A percentile compares a stretch with the other conserved stretches of the same genome.
phyloP scores from a whole-genome alignment of 306 rosid genomes.

The Carpinus fangiana region DNA sequence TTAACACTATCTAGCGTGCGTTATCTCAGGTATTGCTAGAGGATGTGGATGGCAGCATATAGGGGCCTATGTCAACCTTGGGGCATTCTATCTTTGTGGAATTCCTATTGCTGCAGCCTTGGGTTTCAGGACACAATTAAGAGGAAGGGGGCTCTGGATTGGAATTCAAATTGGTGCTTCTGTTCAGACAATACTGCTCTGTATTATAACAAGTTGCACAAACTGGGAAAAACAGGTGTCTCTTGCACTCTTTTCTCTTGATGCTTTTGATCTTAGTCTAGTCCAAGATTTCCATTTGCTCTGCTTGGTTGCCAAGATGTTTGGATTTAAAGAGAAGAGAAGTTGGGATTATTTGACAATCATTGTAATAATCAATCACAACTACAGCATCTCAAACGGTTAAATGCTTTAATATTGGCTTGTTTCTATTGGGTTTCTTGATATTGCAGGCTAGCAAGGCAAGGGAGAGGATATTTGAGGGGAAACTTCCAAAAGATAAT shows the following conservation, averaged over 20 bases:
- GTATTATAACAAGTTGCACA: slow-evolving; percentile 43
- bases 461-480: slow-evolving; percentile 53
- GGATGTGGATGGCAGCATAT: slow-evolving; percentile 82
- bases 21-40: slow-evolving; percentile 57
- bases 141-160: slow-evolving; percentile 77
- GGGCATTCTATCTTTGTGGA: slow-evolving; percentile 76
- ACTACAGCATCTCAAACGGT: neutral
- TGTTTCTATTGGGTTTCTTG: slow-evolving; percentile 2
- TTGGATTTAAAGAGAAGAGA: neutral
- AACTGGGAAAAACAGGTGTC: slow-evolving; percentile 66
- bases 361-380: neutral
- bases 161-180: slow-evolving; percentile 63
- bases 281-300: slow-evolving; percentile 5
- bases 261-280: slow-evolving; percentile 3
- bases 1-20: neutral
- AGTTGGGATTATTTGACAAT: neutral
- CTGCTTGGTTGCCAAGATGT: slow-evolving; percentile 7
- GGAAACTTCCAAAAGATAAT: slow-evolving; percentile 31
- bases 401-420: neutral
- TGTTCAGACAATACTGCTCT: slow-evolving; percentile 48
- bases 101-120: slow-evolving; percentile 57
- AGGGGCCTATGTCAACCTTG: slow-evolving; percentile 69
- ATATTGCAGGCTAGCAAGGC: slow-evolving; percentile 56
- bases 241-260: neutral
- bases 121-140: slow-evolving; percentile 48